phyloP scores from a whole-genome alignment of 2,329 filamentous ascomycete genomes.

The Dactylellina haptotyla region DNA sequence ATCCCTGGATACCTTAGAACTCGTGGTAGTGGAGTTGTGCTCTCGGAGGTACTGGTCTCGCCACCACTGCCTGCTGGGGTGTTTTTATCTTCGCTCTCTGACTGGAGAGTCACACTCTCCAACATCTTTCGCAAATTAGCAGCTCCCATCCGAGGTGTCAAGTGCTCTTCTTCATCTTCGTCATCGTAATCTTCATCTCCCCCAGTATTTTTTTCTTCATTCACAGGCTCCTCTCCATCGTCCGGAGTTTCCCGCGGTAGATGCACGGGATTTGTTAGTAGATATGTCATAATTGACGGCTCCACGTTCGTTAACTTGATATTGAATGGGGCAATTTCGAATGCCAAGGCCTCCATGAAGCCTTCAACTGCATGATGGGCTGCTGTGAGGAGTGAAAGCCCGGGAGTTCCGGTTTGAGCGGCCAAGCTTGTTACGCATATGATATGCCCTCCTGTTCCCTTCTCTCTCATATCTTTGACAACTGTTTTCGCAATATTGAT shows the following conservation, averaged over 20 bases:
- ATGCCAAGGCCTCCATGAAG: conserved; percentile 72
- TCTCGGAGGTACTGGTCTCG: conserved; percentile 1
- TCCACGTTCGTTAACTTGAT: conserved; percentile 96
- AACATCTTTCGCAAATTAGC: conserved; percentile 19
- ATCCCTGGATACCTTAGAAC: conserved; percentile 79
- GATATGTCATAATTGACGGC: conserved; percentile 64
- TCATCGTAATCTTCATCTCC: conserved; percentile 47
- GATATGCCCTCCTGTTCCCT: conserved; percentile 85
- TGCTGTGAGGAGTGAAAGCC: conserved; percentile 88
- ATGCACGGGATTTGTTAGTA: conserved; percentile 45
- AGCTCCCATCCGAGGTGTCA: conserved; percentile 52
- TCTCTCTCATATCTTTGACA: conserved; percentile 77
- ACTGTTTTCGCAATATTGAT: conserved; percentile 94
- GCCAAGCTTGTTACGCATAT: conserved; percentile 89
- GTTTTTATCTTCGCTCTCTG: conserved; percentile 59
- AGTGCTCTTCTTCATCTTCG: conserved; percentile 28
- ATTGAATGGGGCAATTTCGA: conserved; percentile 96
- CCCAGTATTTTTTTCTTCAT: conserved; percentile 13
- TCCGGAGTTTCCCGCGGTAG: conserved; percentile 28
- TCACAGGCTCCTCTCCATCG: conserved; percentile 20
- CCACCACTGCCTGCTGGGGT: conserved; percentile 56
- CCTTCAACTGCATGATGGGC: conserved; percentile 78
- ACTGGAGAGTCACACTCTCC: conserved; percentile 58
- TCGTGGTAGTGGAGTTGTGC: conserved; percentile 61
- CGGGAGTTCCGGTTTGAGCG: conserved; percentile 90